Evolutionary conservation across 2,329 filamentous ascomycete genomes (phyloP).

Genomic region (Orbilia ellipsospora): DNA sequence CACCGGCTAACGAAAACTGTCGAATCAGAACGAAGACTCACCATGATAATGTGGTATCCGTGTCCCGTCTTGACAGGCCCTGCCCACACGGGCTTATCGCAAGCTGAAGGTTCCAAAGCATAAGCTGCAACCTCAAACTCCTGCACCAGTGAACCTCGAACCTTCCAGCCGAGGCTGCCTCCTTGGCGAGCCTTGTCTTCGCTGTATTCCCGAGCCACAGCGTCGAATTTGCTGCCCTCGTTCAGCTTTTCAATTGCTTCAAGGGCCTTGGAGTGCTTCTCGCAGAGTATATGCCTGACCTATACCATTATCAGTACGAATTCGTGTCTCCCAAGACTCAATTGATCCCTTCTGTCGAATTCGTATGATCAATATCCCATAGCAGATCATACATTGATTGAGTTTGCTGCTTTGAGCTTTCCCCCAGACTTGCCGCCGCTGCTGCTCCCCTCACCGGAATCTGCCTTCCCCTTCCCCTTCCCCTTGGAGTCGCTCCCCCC

Average conservation of each 20-base stretch:
- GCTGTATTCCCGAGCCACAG: conserved; percentile 58
- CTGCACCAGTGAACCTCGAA: conserved; percentile 57
- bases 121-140: conserved; percentile 59
- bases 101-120: conserved; percentile 56
- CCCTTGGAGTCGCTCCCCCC: conserved; percentile 48
- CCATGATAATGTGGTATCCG: conserved; percentile 57
- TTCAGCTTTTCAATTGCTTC: conserved; percentile 57
- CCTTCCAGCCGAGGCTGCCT: conserved; percentile 59
- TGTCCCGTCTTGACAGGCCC: conserved; percentile 58
- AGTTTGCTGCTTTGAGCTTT: conserved; percentile 58
- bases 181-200: conserved; percentile 59
- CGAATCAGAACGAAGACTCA: conserved; percentile 14
- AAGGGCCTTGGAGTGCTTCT: conserved; percentile 58
- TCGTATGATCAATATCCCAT: background rate
- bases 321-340: background rate
- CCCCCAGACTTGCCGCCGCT: conserved; percentile 38
- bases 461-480: conserved; percentile 53
- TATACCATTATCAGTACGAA: conserved; percentile 1
- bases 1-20: too few species aligned
- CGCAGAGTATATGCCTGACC: conserved; percentile 59
- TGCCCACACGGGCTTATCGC: conserved; percentile 58
- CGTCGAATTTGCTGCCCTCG: conserved; percentile 58
- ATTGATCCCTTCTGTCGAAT: too few species aligned
- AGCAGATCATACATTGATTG: conserved; percentile 56
- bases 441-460: conserved; percentile 54